Evolutionary conservation across 805 yeast genomes (phyloP), one percentile per base, ranked within the genome.

Genomic region (Candida ovalis): DNA sequence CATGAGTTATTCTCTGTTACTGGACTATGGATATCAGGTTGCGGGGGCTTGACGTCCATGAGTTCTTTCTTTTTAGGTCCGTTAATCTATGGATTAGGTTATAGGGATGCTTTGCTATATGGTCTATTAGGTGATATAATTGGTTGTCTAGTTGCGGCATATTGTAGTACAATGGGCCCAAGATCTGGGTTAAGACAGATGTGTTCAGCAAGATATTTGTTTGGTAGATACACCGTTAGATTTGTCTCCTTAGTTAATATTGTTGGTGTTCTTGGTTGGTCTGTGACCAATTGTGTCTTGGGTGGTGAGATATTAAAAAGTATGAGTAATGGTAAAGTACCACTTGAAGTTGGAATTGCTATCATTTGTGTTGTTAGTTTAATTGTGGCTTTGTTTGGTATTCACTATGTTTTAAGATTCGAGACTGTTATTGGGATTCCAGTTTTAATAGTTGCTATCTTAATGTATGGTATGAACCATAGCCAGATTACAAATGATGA

Each of bases 21-120:
- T 12, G 90, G 94, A 2, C 74, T 88, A 40, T 89, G 96, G 96
- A 60, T 87, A 15, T 82, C 91, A 37, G 96, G 92, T 0, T 78
- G 91, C 49, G 95, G 96, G 45, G 90, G 96, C 0, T 70, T 89
- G n/a, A 84, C 95, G 2, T 87, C 96, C 1, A 86, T 89, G 90
- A 85, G 96, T 1, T 80, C 94, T 1, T 89, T 78, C 60, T 80
- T 86, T 46, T 68, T 88, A 41, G 94, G 95, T 0, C 88, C 96
- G 0, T 63, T 87, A 43, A 60, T 86, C 2, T 89, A 78, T 60
- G 85, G 78, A 2, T 69, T 89, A 22, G 87, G 88, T 13, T 82
- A 86, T 57, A 77, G 69, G 48, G 84, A 87, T 56, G 70, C 87
- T 1, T 59, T 86, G 51, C 66, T 80, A 3, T 70, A 81, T 18